Conservation (phyloP, 2,329 filamentous ascomycete genomes). For the Talaromyces sp. region DNA sequence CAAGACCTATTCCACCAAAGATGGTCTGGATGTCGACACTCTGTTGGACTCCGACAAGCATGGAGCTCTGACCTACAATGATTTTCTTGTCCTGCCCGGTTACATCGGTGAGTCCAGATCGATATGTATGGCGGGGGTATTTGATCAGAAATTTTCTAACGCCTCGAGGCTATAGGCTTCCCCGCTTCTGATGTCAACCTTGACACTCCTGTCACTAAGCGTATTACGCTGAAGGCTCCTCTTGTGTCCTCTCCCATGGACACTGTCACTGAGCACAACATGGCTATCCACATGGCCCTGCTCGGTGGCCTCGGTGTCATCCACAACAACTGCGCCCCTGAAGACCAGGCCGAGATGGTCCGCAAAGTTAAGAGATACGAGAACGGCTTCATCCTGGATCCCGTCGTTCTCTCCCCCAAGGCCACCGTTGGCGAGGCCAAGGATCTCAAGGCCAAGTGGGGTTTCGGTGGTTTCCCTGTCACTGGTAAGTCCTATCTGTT, state of each 20-base stretch:
- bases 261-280: conserved; percentile 98
- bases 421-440: conserved; percentile 91
- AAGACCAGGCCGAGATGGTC: conserved; percentile 98
- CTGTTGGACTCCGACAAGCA: conserved; percentile 89
- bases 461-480: conserved; percentile 96
- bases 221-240: conserved; percentile 92
- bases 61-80: conserved; percentile 96
- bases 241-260: conserved; percentile 99
- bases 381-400: conserved; percentile 98
- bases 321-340: conserved; percentile 98
- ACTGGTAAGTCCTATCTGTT: conserved; percentile 72
- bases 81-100: conserved; percentile 94
- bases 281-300: conserved; percentile 86
- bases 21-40: conserved; percentile 85
- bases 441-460: conserved; percentile 95
- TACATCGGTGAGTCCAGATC: conserved; percentile 71
- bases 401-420: conserved; percentile 82
- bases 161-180: conserved; percentile 62
- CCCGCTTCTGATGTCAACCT: conserved; percentile 84
- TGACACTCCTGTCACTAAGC: conserved; percentile 91
- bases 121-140: conserved; percentile 4
- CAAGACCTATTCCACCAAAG: conserved; percentile 73
- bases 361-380: conserved; percentile 99
- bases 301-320: conserved; percentile 73
- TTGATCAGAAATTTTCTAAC: conserved; percentile 18